Percentiles rank a stretch among this genome's conserved stretches.
Conservation (phyloP, 345 rosid genomes). For the Arabidopsis arenosa region DNA sequence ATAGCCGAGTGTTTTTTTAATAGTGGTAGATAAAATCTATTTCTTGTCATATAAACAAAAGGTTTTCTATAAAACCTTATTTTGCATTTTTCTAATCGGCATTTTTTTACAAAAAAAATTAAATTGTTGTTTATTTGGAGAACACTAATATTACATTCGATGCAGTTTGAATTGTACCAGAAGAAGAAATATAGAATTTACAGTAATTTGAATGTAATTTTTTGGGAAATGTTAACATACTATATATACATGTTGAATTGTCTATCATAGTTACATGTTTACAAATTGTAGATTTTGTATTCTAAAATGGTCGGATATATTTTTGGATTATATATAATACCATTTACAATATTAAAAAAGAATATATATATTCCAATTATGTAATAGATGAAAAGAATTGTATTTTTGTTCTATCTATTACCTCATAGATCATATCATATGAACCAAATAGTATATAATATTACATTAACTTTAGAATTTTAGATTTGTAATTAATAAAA, state of each 20-base stretch:
- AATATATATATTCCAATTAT: too few species aligned
- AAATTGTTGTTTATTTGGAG: neutral
- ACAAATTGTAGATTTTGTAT: slow-evolving; percentile 1
- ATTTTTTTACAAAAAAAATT: too few species aligned
- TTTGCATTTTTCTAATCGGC: neutral
- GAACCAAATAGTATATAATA: too few species aligned
- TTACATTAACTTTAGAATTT: too few species aligned
- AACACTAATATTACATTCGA: neutral
- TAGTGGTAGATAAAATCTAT: slow-evolving; percentile 1
- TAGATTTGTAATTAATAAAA: too few species aligned
- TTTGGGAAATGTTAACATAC: neutral
- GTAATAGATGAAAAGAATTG: too few species aligned
- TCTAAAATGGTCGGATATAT: slow-evolving; percentile 9
- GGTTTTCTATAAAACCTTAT: too few species aligned
- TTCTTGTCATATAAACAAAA: neutral
- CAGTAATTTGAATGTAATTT: neutral
- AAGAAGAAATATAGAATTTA: neutral
- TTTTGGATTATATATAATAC: neutral
- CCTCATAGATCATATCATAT: too few species aligned
- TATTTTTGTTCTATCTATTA: too few species aligned
- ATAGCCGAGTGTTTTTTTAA: slow-evolving; percentile 17
- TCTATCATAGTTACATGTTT: neutral
- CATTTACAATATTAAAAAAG: neutral
- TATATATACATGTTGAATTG: neutral
- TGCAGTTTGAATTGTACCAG: neutral